Base-by-base conservation (phyloP, 139 green algal genomes). In the Chloropicon primus region DNA sequence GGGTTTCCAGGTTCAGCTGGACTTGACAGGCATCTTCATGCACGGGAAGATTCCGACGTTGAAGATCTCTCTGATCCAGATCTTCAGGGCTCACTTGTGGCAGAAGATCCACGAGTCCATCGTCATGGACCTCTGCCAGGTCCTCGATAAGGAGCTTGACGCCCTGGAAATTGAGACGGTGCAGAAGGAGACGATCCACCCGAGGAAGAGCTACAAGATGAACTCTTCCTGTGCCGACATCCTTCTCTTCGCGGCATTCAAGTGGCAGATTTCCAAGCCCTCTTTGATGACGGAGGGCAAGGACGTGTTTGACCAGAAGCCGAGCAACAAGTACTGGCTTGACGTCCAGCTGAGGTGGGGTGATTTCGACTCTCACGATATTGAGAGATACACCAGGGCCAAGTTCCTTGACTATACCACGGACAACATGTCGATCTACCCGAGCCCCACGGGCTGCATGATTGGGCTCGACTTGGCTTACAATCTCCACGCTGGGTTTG, bases 21-120 rank as follows among this genome's bases (percentile, higher is more conserved):
- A 99, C 84, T 89, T 99, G n/a, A 99, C 95, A 0, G 95, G 95
- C 82, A 98, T 99, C 84, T 99, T 99, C 91, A 99, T 99, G 95
- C 91, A 97, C 80, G 94, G 94, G 84, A 98, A 99, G 87, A 98
- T 99, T 78, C 95, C 95, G 54, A 99, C 95, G 54, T 90, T 99
- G 73, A 99, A 99, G 89, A 99, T 99, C 85, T 96, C 88, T 21
- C 90, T 99, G 76, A 99, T 99, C 83, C 94, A 99, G 91, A 99
- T 99, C 89, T 97, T 99, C 88, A 87, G 94, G 71, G 95, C 95
- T 5, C 95, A 99, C 82, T 85, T 99, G 80, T 99, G 95, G 95
- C 95, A 99, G 89, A 99, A 99, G 87, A 88, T 99, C 24, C 95
- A 99, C 83, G 95, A 99, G 89, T 91, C 81, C 26, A 80, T 99